Percentiles rank a stretch among this genome's conserved stretches.
These are phyloP conservation scores for Aspergillus latus DNA, from an alignment of 2,329 filamentous ascomycete genomes.

Conservation along the genomic window DNA sequence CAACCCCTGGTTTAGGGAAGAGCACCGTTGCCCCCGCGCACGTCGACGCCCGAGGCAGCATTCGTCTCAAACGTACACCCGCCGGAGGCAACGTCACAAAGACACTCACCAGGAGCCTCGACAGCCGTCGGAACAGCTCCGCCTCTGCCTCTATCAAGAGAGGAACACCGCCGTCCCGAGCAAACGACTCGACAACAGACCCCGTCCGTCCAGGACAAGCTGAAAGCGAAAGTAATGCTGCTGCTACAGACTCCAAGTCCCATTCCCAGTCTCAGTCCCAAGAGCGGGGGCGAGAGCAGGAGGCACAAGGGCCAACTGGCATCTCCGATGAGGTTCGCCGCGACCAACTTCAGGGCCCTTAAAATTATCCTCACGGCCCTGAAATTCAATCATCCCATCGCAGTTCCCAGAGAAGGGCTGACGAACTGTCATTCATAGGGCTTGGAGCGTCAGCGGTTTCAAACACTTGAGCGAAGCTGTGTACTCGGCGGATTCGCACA, in stretches of 20 bases:
- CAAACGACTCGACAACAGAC: slow-evolving; percentile 37
- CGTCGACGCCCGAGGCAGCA: slow-evolving; percentile 78
- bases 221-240: too few relatives aligned
- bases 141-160: slow-evolving; percentile 70
- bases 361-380: slow-evolving; percentile 24
- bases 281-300: neutral
- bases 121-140: slow-evolving; percentile 85
- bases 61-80: slow-evolving; percentile 49
- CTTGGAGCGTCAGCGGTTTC: slow-evolving; percentile 9
- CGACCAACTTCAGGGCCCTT: slow-evolving; percentile 47
- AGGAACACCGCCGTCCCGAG: slow-evolving; percentile 46
- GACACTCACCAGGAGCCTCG: slow-evolving; percentile 81
- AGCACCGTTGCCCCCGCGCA: slow-evolving; percentile 85
- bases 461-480: neutral
- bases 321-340: slow-evolving; percentile 51
- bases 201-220: too few relatives aligned
- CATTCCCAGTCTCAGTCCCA: slow-evolving; percentile 28
- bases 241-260: too few relatives aligned
- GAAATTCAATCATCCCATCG: neutral
- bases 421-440: slow-evolving; percentile 23
- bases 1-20: slow-evolving; percentile 88
- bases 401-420: slow-evolving; percentile 20
- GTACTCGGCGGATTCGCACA: neutral
- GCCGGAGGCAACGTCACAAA: slow-evolving; percentile 73
- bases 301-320: slow-evolving; percentile 34